These are phyloP conservation scores for Barnettozyma wickerhamii DNA, from an alignment of 805 yeast genomes.

Conservation along the genomic window DNA sequence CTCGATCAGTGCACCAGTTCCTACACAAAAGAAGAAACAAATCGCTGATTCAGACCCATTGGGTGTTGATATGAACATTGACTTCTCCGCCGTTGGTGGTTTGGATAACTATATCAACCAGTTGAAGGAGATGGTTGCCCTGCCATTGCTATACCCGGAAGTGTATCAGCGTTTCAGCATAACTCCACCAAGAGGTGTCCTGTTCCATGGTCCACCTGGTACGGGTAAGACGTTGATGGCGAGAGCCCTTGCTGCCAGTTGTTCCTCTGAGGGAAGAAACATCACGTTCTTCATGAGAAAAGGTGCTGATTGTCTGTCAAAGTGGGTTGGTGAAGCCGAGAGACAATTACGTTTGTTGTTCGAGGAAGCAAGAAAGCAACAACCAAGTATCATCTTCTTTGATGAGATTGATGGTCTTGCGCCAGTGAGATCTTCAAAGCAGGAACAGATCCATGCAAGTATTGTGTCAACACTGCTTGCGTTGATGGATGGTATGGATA, in stretches of 20 bases:
- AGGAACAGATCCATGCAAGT: constrained; percentile 97
- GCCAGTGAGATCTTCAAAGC: constrained; percentile 95
- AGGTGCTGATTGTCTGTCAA: constrained; percentile 95
- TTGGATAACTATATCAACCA: constrained; percentile 86
- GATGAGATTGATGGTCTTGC: constrained; percentile 99
- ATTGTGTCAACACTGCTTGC: constrained; percentile 94
- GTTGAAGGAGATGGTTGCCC: constrained; percentile 92
- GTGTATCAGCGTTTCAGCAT: constrained; percentile 83
- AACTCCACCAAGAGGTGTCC: constrained; percentile 95
- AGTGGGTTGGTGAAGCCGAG: constrained; percentile 99
- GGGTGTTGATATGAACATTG: constrained; percentile 84
- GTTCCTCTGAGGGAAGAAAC: constrained; percentile 77
- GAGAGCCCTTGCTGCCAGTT: constrained; percentile 92
- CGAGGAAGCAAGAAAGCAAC: constrained; percentile 94
- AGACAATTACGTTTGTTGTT: constrained; percentile 84
- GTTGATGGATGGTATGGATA: constrained; percentile 98
- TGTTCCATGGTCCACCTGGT: constrained; percentile 99
- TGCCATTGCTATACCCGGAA: constrained; percentile 92
- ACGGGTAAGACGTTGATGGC: constrained; percentile 99
- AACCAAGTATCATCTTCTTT: constrained; percentile 93
- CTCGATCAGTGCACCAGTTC: constrained; percentile 29
- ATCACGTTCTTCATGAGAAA: constrained; percentile 97
- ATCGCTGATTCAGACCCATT: constrained; percentile 90
- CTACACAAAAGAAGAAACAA: constrained; percentile 42
- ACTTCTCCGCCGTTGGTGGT: constrained; percentile 86